Percentiles rank a stretch among this genome's conserved stretches.
Evolutionary conservation across 768 basidiomycete species (phyloP).

Genomic region (Mycena sanguinolenta): DNA sequence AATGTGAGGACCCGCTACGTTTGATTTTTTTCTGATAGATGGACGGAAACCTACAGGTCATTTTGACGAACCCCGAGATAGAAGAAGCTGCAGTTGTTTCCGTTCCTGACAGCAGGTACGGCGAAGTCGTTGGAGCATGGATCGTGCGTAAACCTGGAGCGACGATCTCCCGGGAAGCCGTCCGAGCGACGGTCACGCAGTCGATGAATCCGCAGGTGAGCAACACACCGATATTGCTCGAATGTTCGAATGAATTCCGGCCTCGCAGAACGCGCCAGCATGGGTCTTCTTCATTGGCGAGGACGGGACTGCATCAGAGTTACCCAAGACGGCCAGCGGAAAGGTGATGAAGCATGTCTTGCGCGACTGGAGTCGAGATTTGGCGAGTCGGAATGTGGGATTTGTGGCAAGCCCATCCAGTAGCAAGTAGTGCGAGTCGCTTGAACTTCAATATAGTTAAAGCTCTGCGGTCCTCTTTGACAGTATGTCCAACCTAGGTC

Average conservation of each 20-base stretch:
- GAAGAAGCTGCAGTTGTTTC: conserved; percentile 81
- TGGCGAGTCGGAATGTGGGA: conserved; percentile 63
- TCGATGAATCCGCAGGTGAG: conserved; percentile 86
- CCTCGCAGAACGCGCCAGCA: neutral
- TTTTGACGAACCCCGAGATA: conserved; percentile 48
- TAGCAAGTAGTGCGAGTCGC: neutral
- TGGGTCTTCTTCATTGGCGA: conserved; percentile 91
- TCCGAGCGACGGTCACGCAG: conserved; percentile 65
- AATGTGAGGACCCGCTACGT: conserved; percentile 66
- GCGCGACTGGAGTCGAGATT: conserved; percentile 73
- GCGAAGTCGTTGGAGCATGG: conserved; percentile 89
- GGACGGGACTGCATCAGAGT: conserved; percentile 65
- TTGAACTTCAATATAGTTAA: too few relatives aligned
- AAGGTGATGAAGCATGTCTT: conserved; percentile 89
- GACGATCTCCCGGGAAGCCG: conserved; percentile 61
- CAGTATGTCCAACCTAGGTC: too few relatives aligned
- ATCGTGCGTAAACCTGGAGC: conserved; percentile 65
- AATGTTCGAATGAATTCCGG: neutral
- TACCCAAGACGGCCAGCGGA: conserved; percentile 90
- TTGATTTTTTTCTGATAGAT: neutral
- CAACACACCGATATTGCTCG: neutral
- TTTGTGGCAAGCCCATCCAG: conserved; percentile 9
- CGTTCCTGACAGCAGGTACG: conserved; percentile 76
- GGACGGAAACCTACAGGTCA: conserved; percentile 11
- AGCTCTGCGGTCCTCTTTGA: too few relatives aligned